Evolutionary conservation across 2,329 filamentous ascomycete species (phyloP).

Genomic region (Colletotrichum melonis): DNA sequence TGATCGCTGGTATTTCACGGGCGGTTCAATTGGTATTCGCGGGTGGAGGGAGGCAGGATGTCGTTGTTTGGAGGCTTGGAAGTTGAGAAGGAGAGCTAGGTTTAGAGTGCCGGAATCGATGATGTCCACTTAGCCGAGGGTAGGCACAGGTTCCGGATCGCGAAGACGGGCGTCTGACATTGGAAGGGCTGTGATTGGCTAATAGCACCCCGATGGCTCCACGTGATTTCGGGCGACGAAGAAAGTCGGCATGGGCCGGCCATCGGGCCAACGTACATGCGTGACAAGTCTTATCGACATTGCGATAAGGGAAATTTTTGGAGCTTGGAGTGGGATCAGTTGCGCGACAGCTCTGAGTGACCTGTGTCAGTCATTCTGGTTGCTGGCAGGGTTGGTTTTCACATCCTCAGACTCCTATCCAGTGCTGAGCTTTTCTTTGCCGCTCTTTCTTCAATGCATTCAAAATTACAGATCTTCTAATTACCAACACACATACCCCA

Average conservation of each 20-base stretch:
- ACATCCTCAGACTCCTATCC: not conserved
- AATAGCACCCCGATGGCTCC: conserved; percentile 23
- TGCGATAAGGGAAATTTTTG: conserved; percentile 36
- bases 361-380: conserved; percentile 7
- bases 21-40: conserved; percentile 33
- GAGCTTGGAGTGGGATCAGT: conserved; percentile 4
- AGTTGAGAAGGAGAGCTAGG: conserved; percentile 30
- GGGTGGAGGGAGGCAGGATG: not conserved
- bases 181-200: conserved; percentile 58
- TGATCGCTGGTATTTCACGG: conserved; percentile 31
- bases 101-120: conserved; percentile 34
- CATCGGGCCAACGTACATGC: conserved; percentile 20
- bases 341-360: conserved; percentile 1
- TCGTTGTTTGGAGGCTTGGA: conserved; percentile 25
- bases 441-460: conserved; percentile 21
- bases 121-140: conserved; percentile 60
- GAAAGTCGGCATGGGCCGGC: not conserved
- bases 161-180: conserved; percentile 43
- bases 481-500: not conserved
- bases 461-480: not conserved
- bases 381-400: conserved; percentile 1
- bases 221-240: conserved; percentile 27
- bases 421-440: not conserved
- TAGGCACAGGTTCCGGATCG: conserved; percentile 35
- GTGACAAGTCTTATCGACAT: conserved; percentile 1